Evolutionary conservation across 768 basidiomycete species (phyloP), one percentile per base, ranked within the genome.

Genomic region (Boletus edulis): DNA sequence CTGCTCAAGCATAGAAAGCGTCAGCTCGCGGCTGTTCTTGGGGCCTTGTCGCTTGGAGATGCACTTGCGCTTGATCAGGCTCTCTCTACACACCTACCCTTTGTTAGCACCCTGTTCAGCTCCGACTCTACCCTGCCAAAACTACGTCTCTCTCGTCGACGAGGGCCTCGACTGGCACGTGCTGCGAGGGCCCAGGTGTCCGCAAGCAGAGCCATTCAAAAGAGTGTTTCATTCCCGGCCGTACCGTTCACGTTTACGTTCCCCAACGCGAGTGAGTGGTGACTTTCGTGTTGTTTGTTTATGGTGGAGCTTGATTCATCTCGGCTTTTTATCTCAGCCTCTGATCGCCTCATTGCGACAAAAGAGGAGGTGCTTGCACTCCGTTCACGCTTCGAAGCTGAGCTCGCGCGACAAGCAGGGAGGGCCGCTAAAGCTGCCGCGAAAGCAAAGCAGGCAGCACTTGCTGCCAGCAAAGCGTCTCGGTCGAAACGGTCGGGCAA

Each of bases 51-150:
- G 10, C 78, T 81, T 60, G 82, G 82, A 17, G 85, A 90, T 69
- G 81, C 84, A 14, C 76, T 91, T 41, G 87, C 88, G 35, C 74
- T 92, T 29, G 90, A 93, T 66, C 86, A 87, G 68, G 91, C 90
- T 27, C 73, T 93, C 43, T 84, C 84, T 38, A 79, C 78, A 41
- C 70, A 69, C 46, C 46, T 69, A 8, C 63, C 63, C 49, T 70
- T 70, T 44, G 60, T 64, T 15, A 53, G 62, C 52, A 64, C 77
- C 52, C 78, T 74, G 59, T 75, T 73, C 43, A 69, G 71, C 31
- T 56, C 67, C 31, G 62, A 58, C 51, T 55, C 63, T 32, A 57
- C 60, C 54, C 50, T 69, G 14, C 72, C 68, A 8, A 76, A 72
- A 58, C 73, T 81, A 34, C 78, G 84, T 37, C 75, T 81, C 27